Evolutionary conservation across 371 early-diverging fungal species (phyloP).

Genomic region (Rhizopus stolonifer): DNA sequence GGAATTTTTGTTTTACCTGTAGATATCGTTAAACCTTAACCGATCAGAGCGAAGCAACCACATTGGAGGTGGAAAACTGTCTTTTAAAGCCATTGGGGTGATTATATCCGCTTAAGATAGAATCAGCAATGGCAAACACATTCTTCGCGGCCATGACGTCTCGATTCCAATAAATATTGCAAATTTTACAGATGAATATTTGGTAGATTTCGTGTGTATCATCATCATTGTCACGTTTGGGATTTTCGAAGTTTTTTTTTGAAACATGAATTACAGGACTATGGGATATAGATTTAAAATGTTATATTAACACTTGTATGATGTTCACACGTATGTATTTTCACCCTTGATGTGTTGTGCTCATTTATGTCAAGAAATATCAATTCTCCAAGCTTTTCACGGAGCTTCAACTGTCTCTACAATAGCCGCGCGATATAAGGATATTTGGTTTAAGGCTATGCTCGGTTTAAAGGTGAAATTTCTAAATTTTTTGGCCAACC

Average conservation of each 20-base stretch:
- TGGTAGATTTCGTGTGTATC: background rate
- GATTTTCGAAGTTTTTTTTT: background rate
- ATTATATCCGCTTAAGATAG: conserved; percentile 2
- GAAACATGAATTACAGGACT: background rate
- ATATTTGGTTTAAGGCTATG: too few relatives aligned
- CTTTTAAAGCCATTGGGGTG: conserved; percentile 2
- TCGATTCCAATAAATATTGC: conserved; percentile 4
- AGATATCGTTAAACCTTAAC: too few relatives aligned
- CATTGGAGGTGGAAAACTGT: conserved; percentile 4
- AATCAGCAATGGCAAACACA: conserved; percentile 6
- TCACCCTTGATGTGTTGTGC: conserved; percentile 12
- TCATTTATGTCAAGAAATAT: conserved; percentile 7
- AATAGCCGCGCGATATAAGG: too few relatives aligned
- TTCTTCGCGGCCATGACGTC: conserved; percentile 5
- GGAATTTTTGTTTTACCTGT: too few relatives aligned
- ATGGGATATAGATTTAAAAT: background rate
- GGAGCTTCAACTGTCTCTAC: background rate
- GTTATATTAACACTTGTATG: background rate
- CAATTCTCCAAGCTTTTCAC: conserved; percentile 5
- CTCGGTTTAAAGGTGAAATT: too few relatives aligned
- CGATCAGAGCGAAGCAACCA: background rate
- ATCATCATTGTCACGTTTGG: background rate
- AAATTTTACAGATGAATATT: conserved; percentile 6
- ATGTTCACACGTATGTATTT: background rate
- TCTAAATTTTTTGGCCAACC: too few relatives aligned